These are phyloP conservation scores for Malassezia sympodialis DNA, from an alignment of 1,284 basidiomycete genomes.

Conservation along the genomic window DNA sequence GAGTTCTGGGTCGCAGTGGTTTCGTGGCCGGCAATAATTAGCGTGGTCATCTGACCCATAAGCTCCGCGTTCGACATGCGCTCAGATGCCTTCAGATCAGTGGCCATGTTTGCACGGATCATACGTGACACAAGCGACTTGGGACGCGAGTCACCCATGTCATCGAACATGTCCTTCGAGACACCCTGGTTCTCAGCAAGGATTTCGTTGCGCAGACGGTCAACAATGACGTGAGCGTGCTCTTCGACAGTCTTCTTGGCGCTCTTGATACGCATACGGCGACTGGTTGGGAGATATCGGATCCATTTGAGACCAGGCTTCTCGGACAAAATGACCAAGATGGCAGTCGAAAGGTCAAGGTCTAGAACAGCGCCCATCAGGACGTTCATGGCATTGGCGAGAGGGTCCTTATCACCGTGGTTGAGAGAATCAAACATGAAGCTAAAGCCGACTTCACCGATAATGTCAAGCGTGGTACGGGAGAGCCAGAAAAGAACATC, in stretches of 20 bases:
- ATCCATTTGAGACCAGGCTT: constrained; percentile 33
- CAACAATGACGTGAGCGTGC: constrained; percentile 26
- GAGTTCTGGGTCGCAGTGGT: constrained; percentile 67
- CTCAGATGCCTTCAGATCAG: constrained; percentile 49
- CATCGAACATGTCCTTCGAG: constrained; percentile 30
- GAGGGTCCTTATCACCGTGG: constrained; percentile 19
- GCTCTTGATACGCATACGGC: constrained; percentile 19
- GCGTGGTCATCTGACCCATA: constrained; percentile 65
- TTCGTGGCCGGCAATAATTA: constrained; percentile 71
- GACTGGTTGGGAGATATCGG: constrained; percentile 26
- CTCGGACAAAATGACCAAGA: constrained; percentile 20
- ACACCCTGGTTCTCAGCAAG: constrained; percentile 21
- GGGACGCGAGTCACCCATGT: background rate
- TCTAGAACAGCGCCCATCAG: constrained; percentile 17
- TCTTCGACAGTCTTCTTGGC: constrained; percentile 23
- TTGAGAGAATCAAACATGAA: constrained; percentile 31
- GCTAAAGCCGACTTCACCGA: constrained; percentile 41
- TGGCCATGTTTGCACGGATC: constrained; percentile 45
- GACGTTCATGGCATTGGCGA: constrained; percentile 11
- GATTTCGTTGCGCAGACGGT: constrained; percentile 27
- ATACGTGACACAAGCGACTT: constrained; percentile 22
- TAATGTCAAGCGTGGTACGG: constrained; percentile 38
- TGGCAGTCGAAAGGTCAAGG: constrained; percentile 7
- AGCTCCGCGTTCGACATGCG: constrained; percentile 60
- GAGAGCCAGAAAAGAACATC: constrained; percentile 31